Evolutionary conservation across 495 filamentous ascomycete species (phyloP), one percentile per base, ranked within the genome.

Genomic region (Aspergillus biplanus): DNA sequence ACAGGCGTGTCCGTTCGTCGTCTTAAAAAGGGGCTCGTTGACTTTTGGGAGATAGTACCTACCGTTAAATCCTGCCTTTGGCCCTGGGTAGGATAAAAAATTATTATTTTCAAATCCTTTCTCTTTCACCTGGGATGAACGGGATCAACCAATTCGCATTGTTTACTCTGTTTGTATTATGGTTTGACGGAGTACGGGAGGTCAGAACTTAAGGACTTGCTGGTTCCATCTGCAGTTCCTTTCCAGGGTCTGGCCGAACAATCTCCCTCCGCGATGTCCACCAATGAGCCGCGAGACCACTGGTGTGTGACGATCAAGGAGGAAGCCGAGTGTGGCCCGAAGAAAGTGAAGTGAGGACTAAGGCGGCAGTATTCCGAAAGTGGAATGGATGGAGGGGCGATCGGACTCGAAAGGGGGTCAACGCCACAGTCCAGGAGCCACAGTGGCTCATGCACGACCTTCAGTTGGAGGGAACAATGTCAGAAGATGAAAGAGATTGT

Each of bases 101-200:
- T 44, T 44, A n/a, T 44, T 44, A 11, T 27, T 27, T 21, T 34
- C 52, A 31, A 50, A 21, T 15, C 32, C 52, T 50, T 16, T 18
- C 27, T n/a, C 7, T 54, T 33, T 33, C 13, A 12, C 27, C 0
- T 18, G 7, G 7, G 6, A 27, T 16, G 33, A 16, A 9, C 6
- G 31, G 27, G 9, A 13, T 8, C 18, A 50, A 34, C 52, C 11
- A 54, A n/a, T 34, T 54, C 52, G 52, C 52, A 54, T 5, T 54
- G 52, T 15, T 54, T 54, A 54, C 52, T 54, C 13, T n/a, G 33
- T 54, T 54, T 34, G 52, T 54, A 11, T 32, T 34, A 15, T 34
- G 27, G 27, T 34, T 34, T 54, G 13, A 34, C 33, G 31, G 52
- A 32, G 33, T 34, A 54, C 21, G 32, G 39, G 52, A 31, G 52